Base-by-base conservation (phyloP, 257 asterid species). In the Solanum bukasovii region DNA sequence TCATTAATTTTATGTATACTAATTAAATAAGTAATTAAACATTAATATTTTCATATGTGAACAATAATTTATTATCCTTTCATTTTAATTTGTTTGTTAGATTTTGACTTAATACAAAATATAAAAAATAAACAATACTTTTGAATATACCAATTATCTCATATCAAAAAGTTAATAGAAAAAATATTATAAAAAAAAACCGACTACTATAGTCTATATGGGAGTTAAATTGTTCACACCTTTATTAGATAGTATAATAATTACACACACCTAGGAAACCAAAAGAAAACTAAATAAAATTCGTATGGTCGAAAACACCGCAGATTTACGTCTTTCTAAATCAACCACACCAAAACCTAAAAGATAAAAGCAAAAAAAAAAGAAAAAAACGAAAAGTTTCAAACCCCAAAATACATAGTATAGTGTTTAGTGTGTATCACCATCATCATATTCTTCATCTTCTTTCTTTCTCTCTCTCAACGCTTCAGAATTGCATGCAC, bases 401-500 rank as follows among this genome's bases (percentile, higher is more conserved):
- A 25, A 29, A 21, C 27, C 35, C 8, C 63, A 78, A 42, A n/a
- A 77, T 34, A 25, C 27, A 8, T 9, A 81, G 42, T 27, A 11
- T 9, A 46, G 85, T 81, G 85, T 9, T 25, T 44, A 44, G 84
- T 79, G 38, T 44, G 67, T 44, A 79, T 46, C 40, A 29, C 27
- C 40, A 16, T 81, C 85, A 9, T 81, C 68, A 9, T 81, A 4
- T 25, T 44, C 67, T 79, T 29, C 33, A 7, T 77, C 23, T 56
- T 77, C 87, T 29, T 73, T 63, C 21, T 37, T 35, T 84, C 37
- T 85, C 61, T 33, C 33, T 52, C 63, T 16, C 63, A 40, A 14
- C 71, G 21, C 25, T 70, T 86, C 52, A 86, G 33, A 38, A 46
- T 72, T 86, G 88, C 88, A 86, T 86, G 88, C 88, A 86, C 20